Conservation (phyloP, 176 grass and related monocot species). For the Musa schizocarpa region DNA sequence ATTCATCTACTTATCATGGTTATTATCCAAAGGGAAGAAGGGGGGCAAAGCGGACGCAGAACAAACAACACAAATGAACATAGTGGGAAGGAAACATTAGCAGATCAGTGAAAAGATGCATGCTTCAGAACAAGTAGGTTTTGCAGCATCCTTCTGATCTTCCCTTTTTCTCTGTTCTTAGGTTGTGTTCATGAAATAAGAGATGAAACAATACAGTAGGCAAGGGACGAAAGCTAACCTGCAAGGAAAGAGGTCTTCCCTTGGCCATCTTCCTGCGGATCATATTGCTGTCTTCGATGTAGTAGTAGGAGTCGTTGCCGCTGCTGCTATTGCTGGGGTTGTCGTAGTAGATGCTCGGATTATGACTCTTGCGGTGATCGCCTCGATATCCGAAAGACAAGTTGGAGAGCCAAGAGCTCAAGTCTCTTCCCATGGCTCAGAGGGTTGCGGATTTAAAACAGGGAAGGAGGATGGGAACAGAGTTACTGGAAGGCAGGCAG, state of each 20-base stretch:
- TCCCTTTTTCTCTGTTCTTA: too few species aligned
- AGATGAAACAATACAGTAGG: background rate
- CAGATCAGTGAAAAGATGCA: too few species aligned
- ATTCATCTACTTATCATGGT: background rate
- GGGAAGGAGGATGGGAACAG: background rate
- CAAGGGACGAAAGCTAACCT: background rate
- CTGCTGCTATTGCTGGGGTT: background rate
- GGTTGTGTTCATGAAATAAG: background rate
- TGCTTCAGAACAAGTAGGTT: background rate
- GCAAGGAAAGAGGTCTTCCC: slow-evolving; percentile 14
- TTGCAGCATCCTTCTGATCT: background rate
- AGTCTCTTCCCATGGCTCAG: slow-evolving; percentile 2
- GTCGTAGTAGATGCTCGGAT: background rate
- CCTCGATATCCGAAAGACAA: too few species aligned
- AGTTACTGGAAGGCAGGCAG: background rate
- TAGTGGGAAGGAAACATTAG: too few species aligned
- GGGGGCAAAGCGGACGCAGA: too few species aligned
- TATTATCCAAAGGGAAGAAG: too few species aligned
- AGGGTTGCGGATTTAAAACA: background rate
- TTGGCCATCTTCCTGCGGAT: slow-evolving; percentile 8
- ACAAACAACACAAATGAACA: too few species aligned
- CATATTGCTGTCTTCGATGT: background rate
- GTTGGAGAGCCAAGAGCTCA: background rate
- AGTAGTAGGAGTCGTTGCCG: background rate
- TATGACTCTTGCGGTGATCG: background rate